Evolutionary conservation across 2,329 filamentous ascomycete species (phyloP).

Genomic region (Fonsecaea multimorphosa): DNA sequence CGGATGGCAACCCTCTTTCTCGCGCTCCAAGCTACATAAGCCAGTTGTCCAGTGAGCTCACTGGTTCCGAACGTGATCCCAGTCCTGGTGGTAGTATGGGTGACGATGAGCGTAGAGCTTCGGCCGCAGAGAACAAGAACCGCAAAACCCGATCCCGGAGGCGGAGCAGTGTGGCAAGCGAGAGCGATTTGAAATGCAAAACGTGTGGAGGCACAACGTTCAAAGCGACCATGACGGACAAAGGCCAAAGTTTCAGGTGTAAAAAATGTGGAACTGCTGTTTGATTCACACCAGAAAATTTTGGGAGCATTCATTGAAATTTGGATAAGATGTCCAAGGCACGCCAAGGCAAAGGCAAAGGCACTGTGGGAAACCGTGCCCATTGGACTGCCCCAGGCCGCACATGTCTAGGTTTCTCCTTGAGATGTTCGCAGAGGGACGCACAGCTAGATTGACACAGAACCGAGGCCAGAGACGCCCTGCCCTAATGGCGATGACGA

Average conservation of each 20-base stretch:
- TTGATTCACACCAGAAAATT: conserved; percentile 5
- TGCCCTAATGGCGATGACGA: background rate
- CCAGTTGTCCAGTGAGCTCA: conserved; percentile 36
- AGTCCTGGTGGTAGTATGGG: conserved; percentile 25
- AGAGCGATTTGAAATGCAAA: conserved; percentile 35
- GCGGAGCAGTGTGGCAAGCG: conserved; percentile 27
- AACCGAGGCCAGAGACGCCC: background rate
- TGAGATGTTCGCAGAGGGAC: background rate
- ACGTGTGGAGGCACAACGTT: conserved; percentile 38
- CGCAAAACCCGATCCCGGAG: conserved; percentile 20
- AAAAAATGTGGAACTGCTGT: conserved; percentile 36
- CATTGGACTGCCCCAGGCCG: background rate
- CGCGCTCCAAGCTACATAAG: conserved; percentile 36
- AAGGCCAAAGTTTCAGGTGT: conserved; percentile 35
- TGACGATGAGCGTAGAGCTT: conserved; percentile 13
- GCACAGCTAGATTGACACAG: background rate
- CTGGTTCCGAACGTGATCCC: conserved; percentile 32
- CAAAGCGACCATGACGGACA: conserved; percentile 31
- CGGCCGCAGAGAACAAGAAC: background rate
- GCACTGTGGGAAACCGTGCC: background rate
- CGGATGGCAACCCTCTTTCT: conserved; percentile 32
- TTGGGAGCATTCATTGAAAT: background rate
- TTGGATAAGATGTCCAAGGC: background rate
- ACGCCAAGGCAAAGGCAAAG: background rate
- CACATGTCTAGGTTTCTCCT: background rate